These are phyloP conservation scores for Candida pini DNA, from an alignment of 805 yeast genomes.

Conservation along the genomic window DNA sequence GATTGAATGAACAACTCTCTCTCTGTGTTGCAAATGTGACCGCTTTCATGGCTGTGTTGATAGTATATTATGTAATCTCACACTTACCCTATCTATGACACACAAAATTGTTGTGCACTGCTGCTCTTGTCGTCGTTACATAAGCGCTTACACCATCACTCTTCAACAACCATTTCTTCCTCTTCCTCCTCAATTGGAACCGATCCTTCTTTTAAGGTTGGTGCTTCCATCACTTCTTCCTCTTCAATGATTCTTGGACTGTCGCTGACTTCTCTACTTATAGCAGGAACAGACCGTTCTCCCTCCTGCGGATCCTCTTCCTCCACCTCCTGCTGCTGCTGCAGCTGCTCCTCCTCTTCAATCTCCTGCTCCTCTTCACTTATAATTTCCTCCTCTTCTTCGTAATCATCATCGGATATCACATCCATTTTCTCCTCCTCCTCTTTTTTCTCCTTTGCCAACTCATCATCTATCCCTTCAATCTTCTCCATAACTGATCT, in stretches of 20 bases:
- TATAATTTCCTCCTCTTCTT: constrained; percentile 6
- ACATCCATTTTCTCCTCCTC: constrained; percentile 9
- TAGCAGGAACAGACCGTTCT: constrained; percentile 9
- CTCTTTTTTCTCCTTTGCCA: constrained; percentile 12
- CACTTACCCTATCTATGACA: no score
- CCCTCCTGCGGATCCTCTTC: constrained; percentile 7
- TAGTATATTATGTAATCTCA: no score
- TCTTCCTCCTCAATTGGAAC: constrained; percentile 2
- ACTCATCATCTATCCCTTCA: constrained; percentile 5
- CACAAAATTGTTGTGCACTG: no score
- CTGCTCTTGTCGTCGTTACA: no score
- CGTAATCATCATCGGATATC: constrained; percentile 12
- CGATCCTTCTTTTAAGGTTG: background rate
- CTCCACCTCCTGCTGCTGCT: constrained; percentile 5
- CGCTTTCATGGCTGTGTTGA: no score
- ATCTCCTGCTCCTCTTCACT: constrained; percentile 11
- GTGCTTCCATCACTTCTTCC: background rate
- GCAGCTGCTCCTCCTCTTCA: constrained; percentile 11
- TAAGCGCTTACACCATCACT: constrained; percentile 3
- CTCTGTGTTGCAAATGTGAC: no score
- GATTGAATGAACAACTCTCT: no score
- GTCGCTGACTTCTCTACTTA: constrained; percentile 3
- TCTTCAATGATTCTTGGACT: no score
- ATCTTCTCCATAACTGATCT: constrained; percentile 10
- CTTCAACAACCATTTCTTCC: constrained; percentile 12